A percentile compares a stretch with the other conserved stretches of the same genome.
Conservation (phyloP, 768 basidiomycete species). For the Strobilomyces dryophilus region DNA sequence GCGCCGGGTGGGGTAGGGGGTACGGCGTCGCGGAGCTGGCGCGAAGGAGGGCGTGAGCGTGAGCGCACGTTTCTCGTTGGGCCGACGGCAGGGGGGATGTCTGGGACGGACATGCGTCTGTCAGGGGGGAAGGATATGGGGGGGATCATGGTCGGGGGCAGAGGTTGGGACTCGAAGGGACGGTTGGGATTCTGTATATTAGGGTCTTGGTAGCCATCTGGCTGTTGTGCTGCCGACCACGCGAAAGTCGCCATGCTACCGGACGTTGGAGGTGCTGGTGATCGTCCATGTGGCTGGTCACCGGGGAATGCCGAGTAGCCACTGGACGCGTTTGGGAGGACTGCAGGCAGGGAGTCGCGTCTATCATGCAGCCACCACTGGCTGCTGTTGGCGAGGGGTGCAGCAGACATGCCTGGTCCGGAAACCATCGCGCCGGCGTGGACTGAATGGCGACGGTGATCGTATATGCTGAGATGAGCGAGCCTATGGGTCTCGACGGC, state of each 20-base stretch:
- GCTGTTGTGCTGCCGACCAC: constrained; percentile 55
- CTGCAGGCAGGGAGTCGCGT: constrained; percentile 69
- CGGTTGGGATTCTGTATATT: constrained; percentile 39
- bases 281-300: constrained; percentile 62
- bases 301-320: constrained; percentile 55
- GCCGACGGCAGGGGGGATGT: constrained; percentile 42
- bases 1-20: constrained; percentile 34
- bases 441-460: constrained; percentile 74
- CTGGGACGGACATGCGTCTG: constrained; percentile 75
- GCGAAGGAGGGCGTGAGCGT: constrained; percentile 69
- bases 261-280: constrained; percentile 52
- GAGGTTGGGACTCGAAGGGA: constrained; percentile 46
- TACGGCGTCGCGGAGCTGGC: constrained; percentile 45
- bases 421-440: constrained; percentile 51
- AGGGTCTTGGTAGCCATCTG: constrained; percentile 44
- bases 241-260: constrained; percentile 66
- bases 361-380: constrained; percentile 65
- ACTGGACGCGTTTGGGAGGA: constrained; percentile 60
- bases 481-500: constrained; percentile 75
- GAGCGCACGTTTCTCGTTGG: constrained; percentile 56
- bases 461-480: constrained; percentile 63
- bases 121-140: constrained; percentile 57
- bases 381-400: constrained; percentile 18
- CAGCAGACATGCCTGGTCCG: constrained; percentile 24
- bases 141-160: constrained; percentile 49